Percentiles rank a stretch among this genome's conserved stretches.
Conservation (phyloP, 129 eudicot species). For the Tagetes erecta region DNA sequence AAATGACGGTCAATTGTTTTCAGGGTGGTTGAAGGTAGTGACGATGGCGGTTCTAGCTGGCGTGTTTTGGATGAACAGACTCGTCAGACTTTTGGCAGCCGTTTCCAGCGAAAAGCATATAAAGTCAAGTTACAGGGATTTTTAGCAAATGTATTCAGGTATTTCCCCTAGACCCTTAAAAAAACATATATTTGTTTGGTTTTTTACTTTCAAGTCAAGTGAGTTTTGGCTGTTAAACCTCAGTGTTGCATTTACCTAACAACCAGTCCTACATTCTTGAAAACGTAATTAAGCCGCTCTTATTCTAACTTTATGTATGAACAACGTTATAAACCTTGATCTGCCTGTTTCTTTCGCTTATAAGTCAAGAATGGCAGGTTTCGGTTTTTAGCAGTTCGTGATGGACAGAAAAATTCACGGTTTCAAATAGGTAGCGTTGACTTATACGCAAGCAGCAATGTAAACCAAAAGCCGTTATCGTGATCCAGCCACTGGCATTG, state of each 20-base stretch:
- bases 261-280: background rate
- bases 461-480: slow-evolving; percentile 1
- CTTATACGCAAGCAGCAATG: slow-evolving; percentile 47
- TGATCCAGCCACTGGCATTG: background rate
- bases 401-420: slow-evolving; percentile 54
- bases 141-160: slow-evolving; percentile 79
- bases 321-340: slow-evolving; percentile 2
- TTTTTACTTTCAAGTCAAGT: background rate
- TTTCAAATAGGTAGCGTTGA: slow-evolving; percentile 91
- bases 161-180: background rate
- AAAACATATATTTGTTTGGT: background rate
- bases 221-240: background rate
- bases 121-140: slow-evolving; percentile 42
- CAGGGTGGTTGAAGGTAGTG: slow-evolving; percentile 87
- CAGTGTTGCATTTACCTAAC: background rate
- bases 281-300: background rate
- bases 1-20: slow-evolving; percentile 1
- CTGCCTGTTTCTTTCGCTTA: background rate
- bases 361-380: slow-evolving; percentile 49
- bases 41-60: slow-evolving; percentile 83
- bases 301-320: background rate
- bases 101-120: slow-evolving; percentile 75
- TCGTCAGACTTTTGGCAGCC: slow-evolving; percentile 58
- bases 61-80: slow-evolving; percentile 68
- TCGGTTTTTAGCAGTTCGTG: slow-evolving; percentile 63